A percentile compares a stretch with the other conserved stretches of the same genome.
Conservation (phyloP, 441 rosid species). For the Bocquillonia castaneifolia region DNA sequence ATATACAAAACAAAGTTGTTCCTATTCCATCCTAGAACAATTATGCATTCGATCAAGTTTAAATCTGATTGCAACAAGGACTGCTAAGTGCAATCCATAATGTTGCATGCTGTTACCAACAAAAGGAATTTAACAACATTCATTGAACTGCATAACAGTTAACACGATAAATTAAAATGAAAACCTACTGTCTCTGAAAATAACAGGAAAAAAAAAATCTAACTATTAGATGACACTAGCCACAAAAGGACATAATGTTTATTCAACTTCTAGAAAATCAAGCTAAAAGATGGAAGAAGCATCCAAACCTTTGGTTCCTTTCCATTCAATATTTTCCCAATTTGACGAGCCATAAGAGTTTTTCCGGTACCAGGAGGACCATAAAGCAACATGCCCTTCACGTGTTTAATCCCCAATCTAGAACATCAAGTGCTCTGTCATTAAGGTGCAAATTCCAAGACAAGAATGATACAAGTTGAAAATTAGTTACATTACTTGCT, state of each 20-base stretch:
- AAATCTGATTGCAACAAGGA: neutral
- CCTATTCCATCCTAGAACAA: slow-evolving; percentile 10
- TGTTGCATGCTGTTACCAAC: neutral
- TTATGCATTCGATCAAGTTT: neutral
- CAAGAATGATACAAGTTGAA: slow-evolving; percentile 20
- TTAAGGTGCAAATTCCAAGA: slow-evolving; percentile 19
- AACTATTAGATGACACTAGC: slow-evolving; percentile 14
- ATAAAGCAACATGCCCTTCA: slow-evolving; percentile 94
- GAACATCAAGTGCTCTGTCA: slow-evolving; percentile 30
- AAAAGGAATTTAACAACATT: neutral
- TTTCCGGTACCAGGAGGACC: slow-evolving; percentile 99
- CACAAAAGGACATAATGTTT: slow-evolving; percentile 6
- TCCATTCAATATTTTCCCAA: slow-evolving; percentile 97
- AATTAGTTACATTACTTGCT: slow-evolving; percentile 51
- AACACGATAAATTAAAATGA: neutral
- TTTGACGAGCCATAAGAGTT: slow-evolving; percentile 98
- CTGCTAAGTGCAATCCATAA: neutral
- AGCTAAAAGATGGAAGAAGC: neutral
- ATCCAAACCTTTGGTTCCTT: slow-evolving; percentile 88
- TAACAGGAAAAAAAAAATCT: slow-evolving; percentile 4
- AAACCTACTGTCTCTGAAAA: neutral
- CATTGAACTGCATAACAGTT: neutral
- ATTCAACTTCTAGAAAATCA: neutral
- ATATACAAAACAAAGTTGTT: neutral
- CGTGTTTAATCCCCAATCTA: slow-evolving; percentile 97